Base-by-base conservation (phyloP, 306 rosid genomes). In the Ceratonia siliqua region DNA sequence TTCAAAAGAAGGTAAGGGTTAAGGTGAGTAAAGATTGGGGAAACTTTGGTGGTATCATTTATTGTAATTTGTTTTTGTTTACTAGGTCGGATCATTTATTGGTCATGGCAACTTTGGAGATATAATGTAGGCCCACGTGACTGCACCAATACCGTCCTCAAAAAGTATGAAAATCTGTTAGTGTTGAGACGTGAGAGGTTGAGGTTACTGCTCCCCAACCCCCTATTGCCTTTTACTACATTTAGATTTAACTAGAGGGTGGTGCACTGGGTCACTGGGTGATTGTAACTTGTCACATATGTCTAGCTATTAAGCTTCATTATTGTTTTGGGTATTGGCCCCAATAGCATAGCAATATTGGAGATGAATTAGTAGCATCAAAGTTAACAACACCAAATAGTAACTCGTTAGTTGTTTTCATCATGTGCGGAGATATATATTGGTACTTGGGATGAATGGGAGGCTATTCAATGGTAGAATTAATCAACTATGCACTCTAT, bases 401-500 rank as follows among this genome's bases (percentile, higher is more conserved):
- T n/a, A 12, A 48, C 25, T 32, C 48, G 59, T n/a, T 36, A 12
- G 62, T 49, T 7, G 17, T 58, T 15, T 70, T 65, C 30, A 24
- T 70, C 13, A 50, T 61, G 38, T 45, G 53, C 21, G 17, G 59
- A 45, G 69, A 62, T 14, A 15, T 8, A 22, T 5, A 70, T 53
- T 38, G 59, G 71, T 72, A 76, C 80, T 71, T 21, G 22, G 72
- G 48, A 48, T 41, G 72, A 42, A 48, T 41, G 70, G 49, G 43
- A 35, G 41, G 25, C 11, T 24, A 65, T 48, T 35, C 45, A 76
- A 76, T 73, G 61, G 61, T 22, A 17, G 65, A 43, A 42, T 58
- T 63, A 77, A 42, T 58, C 57, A 77, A 75, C 32, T 33, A 25
- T 80, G 81, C 59, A 70, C 55, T 75, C 57, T 30, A 45, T 32